Evolutionary conservation across 805 yeast genomes (phyloP).

Genomic region (Maudiozyma bulderi): DNA sequence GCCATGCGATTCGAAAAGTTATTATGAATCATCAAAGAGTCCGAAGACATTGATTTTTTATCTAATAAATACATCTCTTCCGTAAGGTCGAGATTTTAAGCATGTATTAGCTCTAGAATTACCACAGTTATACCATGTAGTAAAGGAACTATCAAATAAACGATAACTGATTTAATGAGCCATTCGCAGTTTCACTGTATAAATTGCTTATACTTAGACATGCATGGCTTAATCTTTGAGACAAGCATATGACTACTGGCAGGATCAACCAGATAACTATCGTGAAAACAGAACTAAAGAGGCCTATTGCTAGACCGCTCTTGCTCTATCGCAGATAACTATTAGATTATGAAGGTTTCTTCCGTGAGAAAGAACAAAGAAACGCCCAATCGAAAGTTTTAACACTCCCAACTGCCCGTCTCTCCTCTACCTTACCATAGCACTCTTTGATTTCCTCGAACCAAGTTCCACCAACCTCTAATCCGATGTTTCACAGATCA

Average conservation of each 20-base stretch:
- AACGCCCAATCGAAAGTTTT: slow-evolving; percentile 9
- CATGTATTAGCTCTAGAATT: slow-evolving; percentile 43
- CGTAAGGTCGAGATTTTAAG: slow-evolving; percentile 33
- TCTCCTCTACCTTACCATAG: slow-evolving; percentile 18
- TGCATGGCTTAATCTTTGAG: slow-evolving; percentile 43
- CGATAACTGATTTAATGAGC: slow-evolving; percentile 43
- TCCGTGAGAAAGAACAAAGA: not conserved
- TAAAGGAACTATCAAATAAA: slow-evolving; percentile 39
- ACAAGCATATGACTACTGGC: slow-evolving; percentile 46
- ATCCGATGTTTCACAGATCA: slow-evolving; percentile 19
- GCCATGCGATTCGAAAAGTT: slow-evolving; percentile 36
- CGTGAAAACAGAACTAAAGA: slow-evolving; percentile 6
- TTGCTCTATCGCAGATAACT: slow-evolving; percentile 10
- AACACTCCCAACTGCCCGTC: slow-evolving; percentile 9
- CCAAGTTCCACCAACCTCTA: slow-evolving; percentile 24
- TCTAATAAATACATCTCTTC: too few relatives aligned
- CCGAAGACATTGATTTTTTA: slow-evolving; percentile 38
- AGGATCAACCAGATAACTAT: slow-evolving; percentile 40
- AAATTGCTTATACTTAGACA: slow-evolving; percentile 41
- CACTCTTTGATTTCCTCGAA: slow-evolving; percentile 27
- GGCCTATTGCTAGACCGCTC: not conserved
- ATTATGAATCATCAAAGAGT: slow-evolving; percentile 37
- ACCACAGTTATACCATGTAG: slow-evolving; percentile 41
- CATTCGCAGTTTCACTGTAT: slow-evolving; percentile 43
- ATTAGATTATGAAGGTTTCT: slow-evolving; percentile 4